These are phyloP conservation scores for Xylaria hypoxylon DNA, from an alignment of 2,329 filamentous ascomycete genomes.

Conservation along the genomic window DNA sequence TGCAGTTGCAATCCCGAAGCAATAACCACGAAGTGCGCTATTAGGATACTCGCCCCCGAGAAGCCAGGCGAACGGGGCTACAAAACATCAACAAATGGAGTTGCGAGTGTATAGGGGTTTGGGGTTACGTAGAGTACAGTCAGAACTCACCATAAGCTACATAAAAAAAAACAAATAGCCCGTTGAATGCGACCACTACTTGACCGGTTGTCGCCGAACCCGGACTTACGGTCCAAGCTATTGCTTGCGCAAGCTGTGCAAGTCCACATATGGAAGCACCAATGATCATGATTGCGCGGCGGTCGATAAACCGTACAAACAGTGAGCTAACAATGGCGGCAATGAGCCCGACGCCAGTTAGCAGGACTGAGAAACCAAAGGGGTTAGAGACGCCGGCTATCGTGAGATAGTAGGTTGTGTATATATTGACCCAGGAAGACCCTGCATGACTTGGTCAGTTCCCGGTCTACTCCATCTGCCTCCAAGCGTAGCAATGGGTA, in stretches of 20 bases:
- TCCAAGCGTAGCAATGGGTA: background rate
- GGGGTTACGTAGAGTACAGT: background rate
- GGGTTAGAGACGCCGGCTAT: constrained; percentile 51
- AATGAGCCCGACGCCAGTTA: constrained; percentile 51
- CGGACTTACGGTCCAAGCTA: constrained; percentile 50
- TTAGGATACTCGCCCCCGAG: constrained; percentile 56
- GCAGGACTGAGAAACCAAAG: constrained; percentile 52
- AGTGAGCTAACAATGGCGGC: constrained; percentile 49
- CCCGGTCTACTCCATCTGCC: background rate
- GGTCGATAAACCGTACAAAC: constrained; percentile 49
- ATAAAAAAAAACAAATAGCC: constrained; percentile 52
- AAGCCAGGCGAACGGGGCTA: constrained; percentile 55
- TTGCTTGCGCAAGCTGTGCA: constrained; percentile 50
- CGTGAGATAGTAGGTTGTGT: constrained; percentile 51
- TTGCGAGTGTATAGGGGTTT: constrained; percentile 11
- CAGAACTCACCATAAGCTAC: constrained; percentile 48
- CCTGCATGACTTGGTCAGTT: constrained; percentile 37
- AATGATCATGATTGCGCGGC: constrained; percentile 50
- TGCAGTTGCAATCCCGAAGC: constrained; percentile 54
- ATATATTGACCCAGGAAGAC: constrained; percentile 50
- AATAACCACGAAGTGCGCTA: constrained; percentile 55
- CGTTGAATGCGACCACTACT: constrained; percentile 50
- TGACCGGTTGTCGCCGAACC: constrained; percentile 44
- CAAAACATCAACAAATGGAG: constrained; percentile 18
- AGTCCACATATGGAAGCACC: constrained; percentile 51